phyloP scores from a whole-genome alignment of 2,329 filamentous ascomycete genomes.

The Fusarium fracticaudum region DNA sequence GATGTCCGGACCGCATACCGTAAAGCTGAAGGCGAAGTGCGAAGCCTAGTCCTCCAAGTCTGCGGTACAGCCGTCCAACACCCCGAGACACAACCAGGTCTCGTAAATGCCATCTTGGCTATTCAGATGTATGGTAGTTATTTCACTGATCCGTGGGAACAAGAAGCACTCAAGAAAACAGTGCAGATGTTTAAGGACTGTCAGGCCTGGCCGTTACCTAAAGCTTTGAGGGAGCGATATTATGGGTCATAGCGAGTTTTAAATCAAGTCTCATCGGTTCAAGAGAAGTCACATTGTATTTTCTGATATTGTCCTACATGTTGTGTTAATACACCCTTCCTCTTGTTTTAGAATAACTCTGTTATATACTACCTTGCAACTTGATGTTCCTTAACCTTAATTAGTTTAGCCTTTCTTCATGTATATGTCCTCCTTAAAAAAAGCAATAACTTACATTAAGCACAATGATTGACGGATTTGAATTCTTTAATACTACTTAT shows the following conservation, averaged over 20 bases:
- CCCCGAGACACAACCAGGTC: slow-evolving; percentile 9
- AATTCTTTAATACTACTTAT: not conserved
- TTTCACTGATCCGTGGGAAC: slow-evolving; percentile 37
- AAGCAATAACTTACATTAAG: not conserved
- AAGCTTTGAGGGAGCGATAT: not conserved
- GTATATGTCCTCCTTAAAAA: fast-evolving
- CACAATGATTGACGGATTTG: fast-evolving
- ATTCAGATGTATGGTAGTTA: slow-evolving; percentile 34
- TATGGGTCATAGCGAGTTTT: not conserved
- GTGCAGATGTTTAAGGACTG: slow-evolving; percentile 31
- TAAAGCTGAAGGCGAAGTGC: slow-evolving; percentile 20
- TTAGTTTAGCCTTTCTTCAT: fast-evolving
- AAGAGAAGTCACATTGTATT: not conserved
- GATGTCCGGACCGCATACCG: slow-evolving; percentile 27
- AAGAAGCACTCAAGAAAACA: slow-evolving; percentile 26
- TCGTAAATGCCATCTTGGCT: slow-evolving; percentile 27
- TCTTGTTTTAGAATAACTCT: too few species aligned
- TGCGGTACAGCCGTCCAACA: slow-evolving; percentile 34
- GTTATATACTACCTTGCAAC: too few species aligned
- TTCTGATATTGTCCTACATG: fast-evolving
- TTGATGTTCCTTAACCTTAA: too few species aligned
- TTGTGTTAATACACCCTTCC: not conserved
- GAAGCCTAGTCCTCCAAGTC: slow-evolving; percentile 27
- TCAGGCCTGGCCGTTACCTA: slow-evolving; percentile 33
- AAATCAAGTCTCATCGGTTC: not conserved